These are phyloP conservation scores for Nigrograna mackinnonii DNA, from an alignment of 2,329 filamentous ascomycete genomes.

Conservation along the genomic window DNA sequence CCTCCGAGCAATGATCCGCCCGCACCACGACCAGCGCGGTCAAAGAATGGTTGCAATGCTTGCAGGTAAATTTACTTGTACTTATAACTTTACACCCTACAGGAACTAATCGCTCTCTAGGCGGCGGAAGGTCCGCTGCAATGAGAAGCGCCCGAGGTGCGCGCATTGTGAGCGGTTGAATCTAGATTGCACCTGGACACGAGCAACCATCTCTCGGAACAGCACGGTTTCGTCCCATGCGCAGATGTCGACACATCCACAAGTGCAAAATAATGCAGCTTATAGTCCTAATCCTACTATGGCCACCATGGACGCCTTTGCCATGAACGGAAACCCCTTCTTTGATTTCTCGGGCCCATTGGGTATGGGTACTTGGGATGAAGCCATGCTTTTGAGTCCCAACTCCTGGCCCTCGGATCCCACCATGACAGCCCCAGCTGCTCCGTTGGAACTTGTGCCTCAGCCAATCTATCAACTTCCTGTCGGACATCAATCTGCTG, in stretches of 20 bases:
- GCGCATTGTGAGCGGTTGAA: conserved; percentile 58
- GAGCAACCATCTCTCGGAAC: conserved; percentile 18
- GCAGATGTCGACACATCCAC: conserved; percentile 7
- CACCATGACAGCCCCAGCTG: conserved; percentile 9
- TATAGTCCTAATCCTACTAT: neutral
- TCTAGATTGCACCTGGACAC: conserved; percentile 57
- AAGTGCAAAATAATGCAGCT: neutral
- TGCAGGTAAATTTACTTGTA: conserved; percentile 20
- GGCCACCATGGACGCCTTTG: conserved; percentile 20
- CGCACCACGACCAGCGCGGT: conserved; percentile 28
- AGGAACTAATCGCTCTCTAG: conserved; percentile 27
- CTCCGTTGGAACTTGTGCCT: conserved; percentile 18
- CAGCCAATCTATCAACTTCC: conserved; percentile 24
- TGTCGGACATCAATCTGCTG: conserved; percentile 15
- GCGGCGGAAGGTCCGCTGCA: conserved; percentile 59
- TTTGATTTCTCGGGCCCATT: conserved; percentile 33
- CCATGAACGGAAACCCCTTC: conserved; percentile 17
- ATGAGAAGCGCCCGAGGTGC: conserved; percentile 57
- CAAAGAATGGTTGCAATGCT: conserved; percentile 35
- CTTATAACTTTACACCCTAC: neutral
- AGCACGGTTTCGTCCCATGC: conserved; percentile 20
- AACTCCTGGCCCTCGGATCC: conserved; percentile 33
- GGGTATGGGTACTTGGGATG: conserved; percentile 31
- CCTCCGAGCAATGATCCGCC: conserved; percentile 13
- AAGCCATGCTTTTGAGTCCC: conserved; percentile 33